Evolutionary conservation across 2,329 filamentous ascomycete genomes (phyloP).

Genomic region (Fusarium illudens): DNA sequence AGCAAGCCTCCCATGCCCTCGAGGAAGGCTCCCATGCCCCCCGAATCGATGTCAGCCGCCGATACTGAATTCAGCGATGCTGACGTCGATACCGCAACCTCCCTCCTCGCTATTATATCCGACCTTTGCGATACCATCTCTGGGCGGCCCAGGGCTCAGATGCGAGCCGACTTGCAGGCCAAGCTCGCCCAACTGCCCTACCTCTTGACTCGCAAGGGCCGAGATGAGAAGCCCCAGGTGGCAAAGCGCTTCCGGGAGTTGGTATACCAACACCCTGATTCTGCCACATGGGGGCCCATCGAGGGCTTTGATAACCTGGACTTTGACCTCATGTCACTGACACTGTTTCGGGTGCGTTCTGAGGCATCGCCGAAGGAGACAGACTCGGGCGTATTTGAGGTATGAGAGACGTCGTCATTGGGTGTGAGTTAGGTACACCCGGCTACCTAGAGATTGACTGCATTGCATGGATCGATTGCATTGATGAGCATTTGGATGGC

Average conservation of each 20-base stretch:
- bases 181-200: conserved; percentile 13
- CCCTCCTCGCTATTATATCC: conserved; percentile 4
- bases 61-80: not conserved
- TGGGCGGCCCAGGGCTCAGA: not conserved
- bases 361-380: conserved; percentile 10
- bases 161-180: not conserved
- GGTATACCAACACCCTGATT: conserved; percentile 9
- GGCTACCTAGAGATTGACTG: not conserved
- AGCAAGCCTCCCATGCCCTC: not conserved
- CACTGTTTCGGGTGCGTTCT: conserved; percentile 9
- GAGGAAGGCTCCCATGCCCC: not conserved
- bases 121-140: not conserved
- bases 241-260: conserved; percentile 5
- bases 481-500: conserved; percentile 24
- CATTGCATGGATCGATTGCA: conserved; percentile 8
- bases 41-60: not conserved
- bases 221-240: not conserved
- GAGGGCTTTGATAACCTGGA: conserved; percentile 16
- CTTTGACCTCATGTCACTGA: not conserved
- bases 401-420: conserved; percentile 12
- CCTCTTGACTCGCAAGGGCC: conserved; percentile 13
- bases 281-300: conserved; percentile 19
- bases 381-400: conserved; percentile 2
- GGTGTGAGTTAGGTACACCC: not conserved
- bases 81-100: conserved; percentile 5